Base-by-base conservation (phyloP, 1,284 basidiomycete species). In the Dichomitus squalens region DNA sequence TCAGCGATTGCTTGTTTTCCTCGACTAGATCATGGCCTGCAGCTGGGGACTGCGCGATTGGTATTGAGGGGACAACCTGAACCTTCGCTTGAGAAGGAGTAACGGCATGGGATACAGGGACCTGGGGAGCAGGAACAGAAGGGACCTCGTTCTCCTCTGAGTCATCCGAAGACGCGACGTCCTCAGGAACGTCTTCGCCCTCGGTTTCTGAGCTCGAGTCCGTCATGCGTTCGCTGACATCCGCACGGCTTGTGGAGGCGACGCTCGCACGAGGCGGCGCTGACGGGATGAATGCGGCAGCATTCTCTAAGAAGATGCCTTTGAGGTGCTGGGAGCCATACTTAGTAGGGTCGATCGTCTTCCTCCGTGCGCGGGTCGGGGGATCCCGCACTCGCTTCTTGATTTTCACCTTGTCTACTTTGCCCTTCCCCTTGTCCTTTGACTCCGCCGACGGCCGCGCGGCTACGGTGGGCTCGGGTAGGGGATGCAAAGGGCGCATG, bases 321-420 rank as follows among this genome's bases (percentile, higher is more conserved):
- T 82, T 87, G 63, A 90, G 65, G 66, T 88, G 83, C 20, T 76
- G 75, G 29, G 86, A 87, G 35, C 83, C 87, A 78, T 83, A 92
- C 49, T 78, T 78, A 20, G 80, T 81, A 59, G 88, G 84, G 66
- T 91, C 87, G 61, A 92, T 90, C 53, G 77, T 81, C 57, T 77
- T 73, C 58, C 77, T 71, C 57, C 84, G 70, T 3, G 85, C 80
- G 16, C 85, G 74, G 11, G 70, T 70, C 55, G 80, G 80, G 1
- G 78, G 66, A 23, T 60, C 61, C 39, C 64, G 66, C 34, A 55
- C 46, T 25, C 68, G 65, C 46, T 68, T 68, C 60, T 58, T 68
- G 55, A 50, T 64, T 49, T 53, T 66, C 43, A 60, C 64, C 25
- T 51, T 46, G 52, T 64, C 63, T 16, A 48, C 38, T 58, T 64